Percentiles rank a stretch among this genome's conserved stretches.
Evolutionary conservation across 345 rosid genomes (phyloP).

Genomic region (Salix udensis): DNA sequence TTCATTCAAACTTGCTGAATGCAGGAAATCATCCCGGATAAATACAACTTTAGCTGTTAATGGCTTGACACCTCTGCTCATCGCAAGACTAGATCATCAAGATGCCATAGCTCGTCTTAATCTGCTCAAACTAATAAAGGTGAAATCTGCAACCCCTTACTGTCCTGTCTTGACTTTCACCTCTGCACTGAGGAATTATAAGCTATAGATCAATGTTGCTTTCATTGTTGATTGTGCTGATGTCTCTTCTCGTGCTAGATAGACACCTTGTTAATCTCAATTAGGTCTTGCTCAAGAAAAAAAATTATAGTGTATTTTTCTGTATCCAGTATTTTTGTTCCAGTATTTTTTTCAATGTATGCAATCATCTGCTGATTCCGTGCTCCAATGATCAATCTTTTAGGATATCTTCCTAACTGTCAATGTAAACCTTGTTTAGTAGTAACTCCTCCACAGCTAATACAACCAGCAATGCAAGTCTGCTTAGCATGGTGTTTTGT

Average conservation of each 20-base stretch:
- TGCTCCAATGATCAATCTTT: background rate
- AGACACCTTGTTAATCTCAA: background rate
- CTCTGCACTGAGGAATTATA: background rate
- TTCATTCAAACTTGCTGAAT: background rate
- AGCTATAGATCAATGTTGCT: background rate
- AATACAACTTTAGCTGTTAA: conserved; percentile 92
- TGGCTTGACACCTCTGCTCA: conserved; percentile 88
- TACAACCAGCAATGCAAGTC: background rate
- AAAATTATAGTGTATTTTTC: background rate
- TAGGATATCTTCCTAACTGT: background rate
- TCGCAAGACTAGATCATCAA: conserved; percentile 85
- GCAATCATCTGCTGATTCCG: background rate
- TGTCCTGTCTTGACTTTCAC: background rate
- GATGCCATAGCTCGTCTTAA: conserved; percentile 97
- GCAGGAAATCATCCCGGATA: conserved; percentile 90
- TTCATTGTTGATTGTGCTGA: background rate
- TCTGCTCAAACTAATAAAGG: conserved; percentile 92
- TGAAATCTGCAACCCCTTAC: conserved; percentile 3
- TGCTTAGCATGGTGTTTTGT: background rate
- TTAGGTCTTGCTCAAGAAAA: background rate
- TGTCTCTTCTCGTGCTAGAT: background rate
- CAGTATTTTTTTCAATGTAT: background rate
- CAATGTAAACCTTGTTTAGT: background rate
- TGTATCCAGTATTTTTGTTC: no score
- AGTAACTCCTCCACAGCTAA: background rate